Evolutionary conservation across 805 yeast genomes (phyloP).

Genomic region (Ogataea saltuana): DNA sequence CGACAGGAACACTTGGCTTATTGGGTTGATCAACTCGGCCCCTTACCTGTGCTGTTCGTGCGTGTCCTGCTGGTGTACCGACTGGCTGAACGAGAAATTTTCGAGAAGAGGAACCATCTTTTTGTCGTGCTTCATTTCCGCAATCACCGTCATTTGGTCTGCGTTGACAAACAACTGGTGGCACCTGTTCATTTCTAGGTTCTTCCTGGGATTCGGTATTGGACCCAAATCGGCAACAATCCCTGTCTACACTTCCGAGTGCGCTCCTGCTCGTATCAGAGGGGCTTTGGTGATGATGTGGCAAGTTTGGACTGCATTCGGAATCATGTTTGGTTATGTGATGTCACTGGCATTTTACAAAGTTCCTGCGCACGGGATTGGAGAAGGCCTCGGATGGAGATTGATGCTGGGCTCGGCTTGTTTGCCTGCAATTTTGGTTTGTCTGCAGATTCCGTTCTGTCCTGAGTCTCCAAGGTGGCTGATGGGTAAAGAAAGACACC

Average conservation of each 20-base stretch:
- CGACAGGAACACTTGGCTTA: constrained; percentile 53
- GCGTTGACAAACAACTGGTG: constrained; percentile 65
- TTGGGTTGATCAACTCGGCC: constrained; percentile 67
- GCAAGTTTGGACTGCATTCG: constrained; percentile 76
- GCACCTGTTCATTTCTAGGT: constrained; percentile 66
- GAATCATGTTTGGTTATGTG: constrained; percentile 72
- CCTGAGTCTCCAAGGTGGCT: constrained; percentile 81
- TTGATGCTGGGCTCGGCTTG: constrained; percentile 68
- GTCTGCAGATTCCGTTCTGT: constrained; percentile 61
- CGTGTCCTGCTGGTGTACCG: constrained; percentile 65
- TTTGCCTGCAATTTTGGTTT: constrained; percentile 63
- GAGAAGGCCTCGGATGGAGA: constrained; percentile 64
- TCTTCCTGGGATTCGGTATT: constrained; percentile 64
- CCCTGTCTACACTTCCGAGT: constrained; percentile 69
- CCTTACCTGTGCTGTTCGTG: constrained; percentile 67
- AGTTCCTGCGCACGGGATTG: constrained; percentile 48
- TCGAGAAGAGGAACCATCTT: constrained; percentile 72
- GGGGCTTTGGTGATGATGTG: constrained; percentile 73
- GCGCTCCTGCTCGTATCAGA: constrained; percentile 60
- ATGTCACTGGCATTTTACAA: constrained; percentile 62
- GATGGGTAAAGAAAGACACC: constrained; percentile 67
- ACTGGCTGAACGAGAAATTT: constrained; percentile 52
- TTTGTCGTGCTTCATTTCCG: constrained; percentile 60
- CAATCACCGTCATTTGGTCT: constrained; percentile 67
- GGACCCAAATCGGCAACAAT: constrained; percentile 79